phyloP scores from a whole-genome alignment of 1,284 basidiomycete genomes.

The Boletus hoseneyae region DNA sequence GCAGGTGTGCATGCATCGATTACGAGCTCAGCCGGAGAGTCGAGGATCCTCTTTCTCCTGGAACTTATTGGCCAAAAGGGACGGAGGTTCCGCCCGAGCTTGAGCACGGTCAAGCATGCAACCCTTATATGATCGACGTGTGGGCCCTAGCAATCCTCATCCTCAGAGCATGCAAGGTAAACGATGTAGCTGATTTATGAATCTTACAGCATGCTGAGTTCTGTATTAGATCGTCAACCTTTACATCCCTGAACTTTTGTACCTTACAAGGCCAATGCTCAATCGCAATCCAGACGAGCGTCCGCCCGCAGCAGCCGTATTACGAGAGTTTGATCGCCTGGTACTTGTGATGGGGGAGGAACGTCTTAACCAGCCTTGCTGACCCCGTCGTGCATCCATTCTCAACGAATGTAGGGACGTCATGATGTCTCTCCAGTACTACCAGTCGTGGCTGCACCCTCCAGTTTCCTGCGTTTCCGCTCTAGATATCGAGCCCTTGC shows the following conservation, averaged over 20 bases:
- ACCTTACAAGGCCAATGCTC: conserved; percentile 56
- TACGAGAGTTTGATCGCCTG: conserved; percentile 43
- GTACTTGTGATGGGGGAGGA: conserved; percentile 29
- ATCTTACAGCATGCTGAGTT: conserved; percentile 5
- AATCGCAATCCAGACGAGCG: conserved; percentile 46
- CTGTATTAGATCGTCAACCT: conserved; percentile 51
- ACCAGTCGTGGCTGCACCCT: conserved; percentile 28
- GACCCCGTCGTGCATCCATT: conserved; percentile 4
- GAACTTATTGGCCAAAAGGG: conserved; percentile 44
- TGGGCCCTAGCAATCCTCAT: conserved; percentile 67
- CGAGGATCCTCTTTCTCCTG: conserved; percentile 36
- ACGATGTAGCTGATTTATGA: background rate
- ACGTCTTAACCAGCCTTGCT: conserved; percentile 24
- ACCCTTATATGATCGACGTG: conserved; percentile 69
- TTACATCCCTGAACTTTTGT: conserved; percentile 52
- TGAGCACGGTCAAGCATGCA: conserved; percentile 45
- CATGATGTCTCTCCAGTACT: conserved; percentile 11
- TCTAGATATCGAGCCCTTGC: conserved; percentile 76
- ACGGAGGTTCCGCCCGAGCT: conserved; percentile 72
- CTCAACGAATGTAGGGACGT: background rate
- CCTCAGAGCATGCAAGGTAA: conserved; percentile 60
- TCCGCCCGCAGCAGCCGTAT: conserved; percentile 46
- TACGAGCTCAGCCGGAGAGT: conserved; percentile 63
- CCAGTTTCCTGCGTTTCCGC: conserved; percentile 75
- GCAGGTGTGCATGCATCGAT: conserved; percentile 68